These are phyloP conservation scores for Hygrocybe coccinea DNA, from an alignment of 768 basidiomycete genomes.

Conservation along the genomic window DNA sequence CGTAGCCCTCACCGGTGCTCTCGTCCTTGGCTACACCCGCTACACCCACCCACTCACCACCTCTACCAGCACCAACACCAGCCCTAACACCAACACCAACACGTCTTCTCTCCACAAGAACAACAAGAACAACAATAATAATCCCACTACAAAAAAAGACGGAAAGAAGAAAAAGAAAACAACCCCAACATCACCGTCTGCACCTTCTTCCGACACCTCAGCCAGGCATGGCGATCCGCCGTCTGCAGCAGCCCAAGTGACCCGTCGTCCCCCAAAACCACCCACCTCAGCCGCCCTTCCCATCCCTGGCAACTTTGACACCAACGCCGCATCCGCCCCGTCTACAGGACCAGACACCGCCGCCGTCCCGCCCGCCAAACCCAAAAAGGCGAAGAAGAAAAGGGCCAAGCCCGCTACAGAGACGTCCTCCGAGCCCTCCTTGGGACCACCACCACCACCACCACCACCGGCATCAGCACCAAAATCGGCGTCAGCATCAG, in stretches of 20 bases:
- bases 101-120: too few relatives aligned
- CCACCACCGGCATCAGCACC: slow-evolving; percentile 10
- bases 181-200: too few relatives aligned
- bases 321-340: too few relatives aligned
- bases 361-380: slow-evolving; percentile 10
- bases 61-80: not conserved
- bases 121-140: too few relatives aligned
- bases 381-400: slow-evolving; percentile 41
- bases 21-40: slow-evolving; percentile 38
- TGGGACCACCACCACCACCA: slow-evolving; percentile 5
- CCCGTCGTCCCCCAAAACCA: too few relatives aligned
- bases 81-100: not conserved
- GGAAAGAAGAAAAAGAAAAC: too few relatives aligned
- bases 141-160: too few relatives aligned
- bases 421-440: slow-evolving; percentile 16
- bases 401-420: slow-evolving; percentile 35
- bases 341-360: slow-evolving; percentile 7
- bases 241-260: too few relatives aligned
- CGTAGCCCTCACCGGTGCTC: slow-evolving; percentile 37
- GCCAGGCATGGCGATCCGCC: too few relatives aligned
- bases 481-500: not conserved
- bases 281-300: slow-evolving; percentile 29
- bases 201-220: too few relatives aligned
- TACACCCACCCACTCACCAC: slow-evolving; percentile 12
- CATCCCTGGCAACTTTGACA: slow-evolving; percentile 47